A percentile compares a stretch with the other conserved stretches of the same genome.
These are phyloP conservation scores for Zalerion maritima DNA, from an alignment of 495 filamentous ascomycete species.

Conservation along the genomic window DNA sequence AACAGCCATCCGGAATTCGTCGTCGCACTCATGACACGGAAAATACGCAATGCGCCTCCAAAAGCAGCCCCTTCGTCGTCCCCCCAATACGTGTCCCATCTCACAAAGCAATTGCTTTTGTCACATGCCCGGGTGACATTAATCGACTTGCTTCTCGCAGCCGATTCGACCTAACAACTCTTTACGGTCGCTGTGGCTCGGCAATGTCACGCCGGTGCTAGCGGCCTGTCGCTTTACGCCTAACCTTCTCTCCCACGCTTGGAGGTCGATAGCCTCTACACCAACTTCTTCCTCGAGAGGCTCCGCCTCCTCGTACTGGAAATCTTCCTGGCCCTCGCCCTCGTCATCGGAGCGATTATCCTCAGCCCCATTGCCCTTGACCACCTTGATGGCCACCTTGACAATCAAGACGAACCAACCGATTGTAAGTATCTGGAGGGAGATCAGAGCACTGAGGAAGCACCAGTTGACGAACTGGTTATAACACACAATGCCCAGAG, in stretches of 20 bases:
- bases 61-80: too few relatives aligned
- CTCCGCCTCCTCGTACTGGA: constrained; percentile 29
- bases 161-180: constrained; percentile 59
- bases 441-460: constrained; percentile 62
- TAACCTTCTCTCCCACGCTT: constrained; percentile 32
- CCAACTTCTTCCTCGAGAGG: constrained; percentile 53
- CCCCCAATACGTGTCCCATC: too few relatives aligned
- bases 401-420: constrained; percentile 87
- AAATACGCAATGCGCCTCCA: too few relatives aligned
- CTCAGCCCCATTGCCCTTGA: constrained; percentile 66
- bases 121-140: too few relatives aligned
- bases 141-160: constrained; percentile 52
- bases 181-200: constrained; percentile 57
- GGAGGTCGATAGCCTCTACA: constrained; percentile 44
- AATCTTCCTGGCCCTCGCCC: constrained; percentile 44
- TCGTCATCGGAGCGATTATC: constrained; percentile 84
- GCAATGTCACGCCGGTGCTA: constrained; percentile 43
- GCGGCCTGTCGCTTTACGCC: constrained; percentile 27
- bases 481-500: constrained; percentile 62
- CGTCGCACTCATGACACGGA: too few relatives aligned
- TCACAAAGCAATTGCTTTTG: too few relatives aligned
- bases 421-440: constrained; percentile 65
- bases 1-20: too few relatives aligned
- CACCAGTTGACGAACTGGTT: constrained; percentile 52
- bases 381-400: constrained; percentile 58